Conservation (phyloP, 1,284 basidiomycete species). For the Ustilago shanxiensis region DNA sequence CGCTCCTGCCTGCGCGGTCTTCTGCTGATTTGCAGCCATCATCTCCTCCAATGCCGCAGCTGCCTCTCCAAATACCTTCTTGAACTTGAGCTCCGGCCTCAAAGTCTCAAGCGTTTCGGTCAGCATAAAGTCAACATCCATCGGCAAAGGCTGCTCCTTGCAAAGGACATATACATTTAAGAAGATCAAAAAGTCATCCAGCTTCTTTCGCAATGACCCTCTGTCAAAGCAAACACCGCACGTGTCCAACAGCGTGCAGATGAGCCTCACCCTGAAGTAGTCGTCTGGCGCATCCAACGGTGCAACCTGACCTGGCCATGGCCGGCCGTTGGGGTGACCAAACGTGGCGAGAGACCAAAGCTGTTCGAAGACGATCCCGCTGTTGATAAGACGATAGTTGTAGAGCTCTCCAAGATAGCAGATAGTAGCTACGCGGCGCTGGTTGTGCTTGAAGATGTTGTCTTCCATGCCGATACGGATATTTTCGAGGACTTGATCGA, state of each 20-base stretch:
- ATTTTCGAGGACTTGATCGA: slow-evolving; percentile 95
- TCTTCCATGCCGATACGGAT: slow-evolving; percentile 86
- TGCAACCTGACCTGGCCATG: slow-evolving; percentile 82
- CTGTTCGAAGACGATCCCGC: slow-evolving; percentile 89
- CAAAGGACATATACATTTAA: slow-evolving; percentile 93
- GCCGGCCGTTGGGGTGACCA: slow-evolving; percentile 91
- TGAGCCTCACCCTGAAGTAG: slow-evolving; percentile 91
- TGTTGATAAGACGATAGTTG: slow-evolving; percentile 93
- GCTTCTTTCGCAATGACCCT: slow-evolving; percentile 87
- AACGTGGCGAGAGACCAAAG: slow-evolving; percentile 96
- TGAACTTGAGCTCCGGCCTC: slow-evolving; percentile 71
- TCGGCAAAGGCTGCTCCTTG: slow-evolving; percentile 84
- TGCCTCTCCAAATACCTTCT: slow-evolving; percentile 84
- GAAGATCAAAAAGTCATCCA: slow-evolving; percentile 91
- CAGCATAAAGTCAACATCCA: slow-evolving; percentile 98
- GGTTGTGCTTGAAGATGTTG: slow-evolving; percentile 94
- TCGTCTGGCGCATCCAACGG: slow-evolving; percentile 92
- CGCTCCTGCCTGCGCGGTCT: slow-evolving; percentile 11
- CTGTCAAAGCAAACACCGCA: slow-evolving; percentile 98
- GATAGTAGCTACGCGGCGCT: slow-evolving; percentile 87
- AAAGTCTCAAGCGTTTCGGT: slow-evolving; percentile 84
- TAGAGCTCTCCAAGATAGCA: slow-evolving; percentile 97
- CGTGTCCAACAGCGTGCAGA: slow-evolving; percentile 92
- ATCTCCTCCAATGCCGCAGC: slow-evolving; percentile 89
- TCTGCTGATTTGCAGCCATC: slow-evolving; percentile 73